Evolutionary conservation across 139 green algal species (phyloP).

Genomic region (Coelastrella sp.): DNA sequence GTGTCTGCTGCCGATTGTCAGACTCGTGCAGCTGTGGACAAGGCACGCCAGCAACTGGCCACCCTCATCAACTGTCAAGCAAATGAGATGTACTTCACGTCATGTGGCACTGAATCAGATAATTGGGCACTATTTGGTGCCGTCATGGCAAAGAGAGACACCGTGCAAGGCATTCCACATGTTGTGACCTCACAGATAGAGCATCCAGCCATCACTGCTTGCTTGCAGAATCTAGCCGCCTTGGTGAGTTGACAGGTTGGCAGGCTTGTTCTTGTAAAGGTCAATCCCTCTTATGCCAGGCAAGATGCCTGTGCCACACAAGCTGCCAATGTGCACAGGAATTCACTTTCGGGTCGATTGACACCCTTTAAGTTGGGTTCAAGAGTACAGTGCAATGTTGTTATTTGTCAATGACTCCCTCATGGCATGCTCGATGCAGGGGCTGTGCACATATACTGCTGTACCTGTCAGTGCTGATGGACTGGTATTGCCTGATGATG

Average conservation of each 20-base stretch:
- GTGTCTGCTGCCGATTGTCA: slow-evolving; percentile 6
- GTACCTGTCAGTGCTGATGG: slow-evolving; percentile 73
- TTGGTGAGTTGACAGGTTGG: slow-evolving; percentile 5
- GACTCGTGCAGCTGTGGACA: slow-evolving; percentile 55
- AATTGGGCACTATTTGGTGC: slow-evolving; percentile 76
- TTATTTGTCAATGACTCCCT: neutral
- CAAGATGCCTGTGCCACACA: neutral
- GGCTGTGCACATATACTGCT: slow-evolving; percentile 51
- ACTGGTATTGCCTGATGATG: slow-evolving; percentile 59
- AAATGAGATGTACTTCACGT: slow-evolving; percentile 68
- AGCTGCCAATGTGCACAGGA: too few species aligned
- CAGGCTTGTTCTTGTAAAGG: neutral
- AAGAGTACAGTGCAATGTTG: neutral
- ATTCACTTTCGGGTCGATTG: too few species aligned
- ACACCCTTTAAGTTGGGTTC: neutral
- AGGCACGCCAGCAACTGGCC: slow-evolving; percentile 68
- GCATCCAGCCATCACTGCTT: slow-evolving; percentile 80
- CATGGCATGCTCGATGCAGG: slow-evolving; percentile 4
- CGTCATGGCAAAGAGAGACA: slow-evolving; percentile 44
- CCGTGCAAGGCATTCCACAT: slow-evolving; percentile 55
- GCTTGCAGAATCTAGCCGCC: slow-evolving; percentile 45
- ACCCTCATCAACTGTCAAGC: slow-evolving; percentile 54
- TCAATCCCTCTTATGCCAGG: neutral
- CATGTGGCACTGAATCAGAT: slow-evolving; percentile 69
- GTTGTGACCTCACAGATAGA: slow-evolving; percentile 80